Percentiles rank a stretch among this genome's conserved stretches.
Evolutionary conservation across 2,329 filamentous ascomycete species (phyloP).

Genomic region (Fusarium pseudograminearum): DNA sequence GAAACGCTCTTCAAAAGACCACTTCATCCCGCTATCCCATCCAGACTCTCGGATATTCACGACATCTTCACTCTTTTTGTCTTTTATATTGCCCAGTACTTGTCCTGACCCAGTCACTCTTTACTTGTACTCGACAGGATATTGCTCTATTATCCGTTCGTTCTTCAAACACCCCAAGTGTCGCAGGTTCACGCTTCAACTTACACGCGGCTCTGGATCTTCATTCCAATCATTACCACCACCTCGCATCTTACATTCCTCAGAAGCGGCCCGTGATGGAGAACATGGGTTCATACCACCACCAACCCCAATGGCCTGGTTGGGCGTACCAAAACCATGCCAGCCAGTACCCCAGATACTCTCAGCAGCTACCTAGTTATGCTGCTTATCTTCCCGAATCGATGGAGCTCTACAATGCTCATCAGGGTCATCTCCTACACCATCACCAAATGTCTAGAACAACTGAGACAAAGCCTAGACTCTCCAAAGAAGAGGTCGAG

Average conservation of each 20-base stretch:
- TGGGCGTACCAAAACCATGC: slow-evolving; percentile 51
- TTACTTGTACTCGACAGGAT: slow-evolving; percentile 30
- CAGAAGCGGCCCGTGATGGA: slow-evolving; percentile 37
- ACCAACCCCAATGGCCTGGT: slow-evolving; percentile 53
- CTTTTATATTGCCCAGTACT: slow-evolving; percentile 28
- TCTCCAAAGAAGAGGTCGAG: slow-evolving; percentile 71
- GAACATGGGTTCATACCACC: slow-evolving; percentile 53
- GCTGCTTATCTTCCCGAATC: slow-evolving; percentile 54
- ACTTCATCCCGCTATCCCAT: slow-evolving; percentile 38
- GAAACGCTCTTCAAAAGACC: slow-evolving; percentile 47
- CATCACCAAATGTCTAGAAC: slow-evolving; percentile 56
- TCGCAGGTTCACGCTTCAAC: slow-evolving; percentile 11
- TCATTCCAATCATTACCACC: slow-evolving; percentile 39
- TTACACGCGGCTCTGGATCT: slow-evolving; percentile 24
- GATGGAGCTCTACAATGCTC: slow-evolving; percentile 54
- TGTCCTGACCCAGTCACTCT: slow-evolving; percentile 41
- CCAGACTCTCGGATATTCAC: slow-evolving; percentile 22
- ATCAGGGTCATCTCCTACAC: slow-evolving; percentile 54
- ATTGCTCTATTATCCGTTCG: slow-evolving; percentile 33
- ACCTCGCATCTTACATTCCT: slow-evolving; percentile 28
- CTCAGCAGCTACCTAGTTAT: slow-evolving; percentile 52
- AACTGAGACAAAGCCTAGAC: slow-evolving; percentile 63
- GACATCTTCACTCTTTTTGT: slow-evolving; percentile 41
- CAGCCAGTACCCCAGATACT: slow-evolving; percentile 50
- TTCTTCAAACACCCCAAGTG: slow-evolving; percentile 9